Evolutionary conservation across 2,329 filamentous ascomycete species (phyloP), one percentile per base, ranked within the genome.

Genomic region (Aspergillus bombycis): DNA sequence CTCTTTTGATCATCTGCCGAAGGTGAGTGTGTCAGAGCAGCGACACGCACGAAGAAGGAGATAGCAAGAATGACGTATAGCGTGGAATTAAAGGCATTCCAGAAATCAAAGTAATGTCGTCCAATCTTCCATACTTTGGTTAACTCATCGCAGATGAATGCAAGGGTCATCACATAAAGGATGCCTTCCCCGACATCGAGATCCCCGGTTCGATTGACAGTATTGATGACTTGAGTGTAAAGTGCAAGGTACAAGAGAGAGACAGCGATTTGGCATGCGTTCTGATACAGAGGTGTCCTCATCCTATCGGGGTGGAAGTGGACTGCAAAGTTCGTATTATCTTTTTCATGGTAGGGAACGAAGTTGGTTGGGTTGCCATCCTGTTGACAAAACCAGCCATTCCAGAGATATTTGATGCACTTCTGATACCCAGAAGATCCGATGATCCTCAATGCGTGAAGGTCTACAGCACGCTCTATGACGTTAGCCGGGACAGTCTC

Each of bases 261-360:
- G 66, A 97, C 88, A 67, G 94, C 81, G 62, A 99, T 88, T 76
- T 97, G 93, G 4, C 94, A 89, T 4, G 88, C 87, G 74, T 98
- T 99, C 79, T 99, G 95, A 73, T 98, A 98, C 58, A 91, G 83
- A 4, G 95, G 95, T 0, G 93, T 91, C 34, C 94, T 88, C 91
- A 99, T 96, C 41, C 95, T 90, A 75, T 98, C 94, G 0, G 95
- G 95, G 72, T 98, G 91, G 71, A 98, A 88, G 75, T 99, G 95
- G 1, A 86, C 82, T 81, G 90, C 87, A 78, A 95, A 96, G 52
- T 83, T 85, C 1, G 88, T 89, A 75, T 94, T 91, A 63, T 90
- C 92, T 75, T 93, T 93, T 64, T 92, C 84, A 70, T 89, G 88
- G 82, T 96, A 99, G 73, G 94, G 90, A 60, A 97, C 86, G 75